phyloP scores from a whole-genome alignment of 2,329 filamentous ascomycete genomes.

The Venturiaceae sp. region DNA sequence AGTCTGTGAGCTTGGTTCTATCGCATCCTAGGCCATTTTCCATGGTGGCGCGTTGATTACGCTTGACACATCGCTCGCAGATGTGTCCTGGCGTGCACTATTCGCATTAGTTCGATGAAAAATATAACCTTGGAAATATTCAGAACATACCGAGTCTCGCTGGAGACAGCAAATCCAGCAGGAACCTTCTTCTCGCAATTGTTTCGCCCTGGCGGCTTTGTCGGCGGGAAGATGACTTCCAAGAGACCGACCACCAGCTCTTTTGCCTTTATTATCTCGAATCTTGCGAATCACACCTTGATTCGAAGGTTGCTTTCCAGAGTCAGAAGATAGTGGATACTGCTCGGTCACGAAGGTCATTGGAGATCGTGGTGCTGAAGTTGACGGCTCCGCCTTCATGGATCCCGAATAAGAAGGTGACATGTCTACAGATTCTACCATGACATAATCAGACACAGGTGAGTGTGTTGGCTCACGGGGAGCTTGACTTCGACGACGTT shows the following conservation, averaged over 20 bases:
- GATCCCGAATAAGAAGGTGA: not conserved
- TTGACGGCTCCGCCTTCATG: not conserved
- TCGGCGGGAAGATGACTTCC: slow-evolving; percentile 25
- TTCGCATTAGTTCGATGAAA: slow-evolving; percentile 1
- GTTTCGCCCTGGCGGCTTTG: slow-evolving; percentile 29
- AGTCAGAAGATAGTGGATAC: not conserved
- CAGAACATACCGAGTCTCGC: slow-evolving; percentile 29
- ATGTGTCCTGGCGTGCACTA: slow-evolving; percentile 28
- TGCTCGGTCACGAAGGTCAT: not conserved
- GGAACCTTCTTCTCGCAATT: slow-evolving; percentile 35
- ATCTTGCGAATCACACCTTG: slow-evolving; percentile 9
- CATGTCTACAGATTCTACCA: not conserved
- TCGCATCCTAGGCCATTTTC: slow-evolving; percentile 33
- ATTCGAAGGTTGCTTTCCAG: not conserved
- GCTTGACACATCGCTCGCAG: slow-evolving; percentile 30
- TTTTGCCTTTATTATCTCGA: slow-evolving; percentile 15
- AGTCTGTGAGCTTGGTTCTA: slow-evolving; percentile 34
- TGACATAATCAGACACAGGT: slow-evolving; percentile 1
- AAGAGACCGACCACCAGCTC: slow-evolving; percentile 27
- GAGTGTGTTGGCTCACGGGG: not conserved
- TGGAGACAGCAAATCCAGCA: slow-evolving; percentile 41
- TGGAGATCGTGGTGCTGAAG: not conserved
- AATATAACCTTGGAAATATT: slow-evolving; percentile 4
- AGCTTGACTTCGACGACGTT: not conserved
- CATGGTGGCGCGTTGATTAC: slow-evolving; percentile 25